Conservation (phyloP, 2,329 filamentous ascomycete species). For the Colletotrichum spaethianum region DNA sequence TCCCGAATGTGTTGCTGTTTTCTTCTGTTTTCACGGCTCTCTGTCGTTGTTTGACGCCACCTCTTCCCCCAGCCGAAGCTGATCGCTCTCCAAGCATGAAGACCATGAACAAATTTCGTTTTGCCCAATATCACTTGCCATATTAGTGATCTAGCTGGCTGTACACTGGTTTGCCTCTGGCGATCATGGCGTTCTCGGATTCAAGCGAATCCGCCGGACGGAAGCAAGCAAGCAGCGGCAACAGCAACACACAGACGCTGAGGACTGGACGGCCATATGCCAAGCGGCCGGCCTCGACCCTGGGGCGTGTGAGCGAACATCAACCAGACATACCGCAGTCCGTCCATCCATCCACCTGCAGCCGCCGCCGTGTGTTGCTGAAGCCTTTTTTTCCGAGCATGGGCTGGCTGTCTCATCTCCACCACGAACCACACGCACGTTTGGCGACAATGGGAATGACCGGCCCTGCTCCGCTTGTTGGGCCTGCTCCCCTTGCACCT, state of each 20-base stretch:
- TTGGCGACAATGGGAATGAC: conserved; percentile 20
- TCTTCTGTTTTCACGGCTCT: conserved; percentile 20
- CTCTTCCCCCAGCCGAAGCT: conserved; percentile 22
- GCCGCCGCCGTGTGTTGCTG: conserved; percentile 30
- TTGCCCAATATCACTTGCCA: conserved; percentile 10
- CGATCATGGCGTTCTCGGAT: conserved; percentile 35
- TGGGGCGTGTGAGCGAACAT: conserved; percentile 25
- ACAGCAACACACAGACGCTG: background rate
- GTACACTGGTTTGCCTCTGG: conserved; percentile 13
- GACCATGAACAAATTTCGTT: conserved; percentile 8
- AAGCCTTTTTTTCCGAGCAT: conserved; percentile 21
- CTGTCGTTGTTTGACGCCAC: conserved; percentile 31
- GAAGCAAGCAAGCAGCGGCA: conserved; percentile 9
- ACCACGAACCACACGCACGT: conserved; percentile 28
- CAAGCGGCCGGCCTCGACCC: conserved; percentile 24
- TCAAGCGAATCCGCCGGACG: conserved; percentile 21
- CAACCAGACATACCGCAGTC: conserved; percentile 14
- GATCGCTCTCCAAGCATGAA: conserved; percentile 16
- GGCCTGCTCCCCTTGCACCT: conserved; percentile 14
- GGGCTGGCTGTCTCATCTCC: conserved; percentile 39
- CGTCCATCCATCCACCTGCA: conserved; percentile 35
- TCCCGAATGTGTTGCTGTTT: conserved; percentile 24
- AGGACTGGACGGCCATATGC: conserved; percentile 9
- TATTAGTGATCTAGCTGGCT: background rate
- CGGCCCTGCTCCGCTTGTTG: conserved; percentile 2